Evolutionary conservation across 768 basidiomycete species (phyloP), one percentile per base, ranked within the genome.

Genomic region (Calocybe indica): DNA sequence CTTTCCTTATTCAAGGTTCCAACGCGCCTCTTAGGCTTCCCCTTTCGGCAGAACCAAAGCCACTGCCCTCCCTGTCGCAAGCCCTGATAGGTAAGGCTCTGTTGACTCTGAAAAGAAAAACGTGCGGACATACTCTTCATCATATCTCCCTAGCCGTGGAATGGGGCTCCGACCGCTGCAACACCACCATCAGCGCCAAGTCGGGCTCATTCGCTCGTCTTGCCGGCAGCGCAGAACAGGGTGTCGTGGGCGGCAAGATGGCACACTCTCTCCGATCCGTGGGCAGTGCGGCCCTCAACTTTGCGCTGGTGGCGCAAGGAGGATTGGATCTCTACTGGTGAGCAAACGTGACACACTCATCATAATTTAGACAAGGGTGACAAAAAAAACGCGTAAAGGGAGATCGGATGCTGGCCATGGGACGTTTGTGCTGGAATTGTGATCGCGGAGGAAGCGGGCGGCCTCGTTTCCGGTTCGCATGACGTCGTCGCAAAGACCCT

Each of bases 361-460:
- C 33, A 40, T 29, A 13, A n/a, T 15, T 40, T 61, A 36, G 53
- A 13, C 5, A 32, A 28, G 7, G 14, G 6, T 5, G 13, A 40
- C 12, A 13, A 31, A 36, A 12, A 6, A 14, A 13, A 36, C 33
- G 33, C 50, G 2, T 22, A 22, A 22, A 87, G 86, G 85, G 88
- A 92, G 63, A 85, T 93, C 52, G 92, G 92, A 15, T 78, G 75
- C 52, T 77, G 74, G 73, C 80, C 87, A 10, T 94, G 91, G 92
- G 89, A 94, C 63, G 86, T 94, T 37, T 91, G 85, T 55, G 92
- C 95, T 2, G 95, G 93, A 0, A 82, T 89, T 9, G 83, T 95
- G 55, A 94, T 98, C 51, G 86, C 89, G 0, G 78, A 89, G 51
- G 95, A 95, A 62, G 88, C 94, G 0, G 95, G 95, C 5, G 80